Evolutionary conservation across 495 filamentous ascomycete species (phyloP), one percentile per base, ranked within the genome.

Genomic region (Entonaema liquescens): DNA sequence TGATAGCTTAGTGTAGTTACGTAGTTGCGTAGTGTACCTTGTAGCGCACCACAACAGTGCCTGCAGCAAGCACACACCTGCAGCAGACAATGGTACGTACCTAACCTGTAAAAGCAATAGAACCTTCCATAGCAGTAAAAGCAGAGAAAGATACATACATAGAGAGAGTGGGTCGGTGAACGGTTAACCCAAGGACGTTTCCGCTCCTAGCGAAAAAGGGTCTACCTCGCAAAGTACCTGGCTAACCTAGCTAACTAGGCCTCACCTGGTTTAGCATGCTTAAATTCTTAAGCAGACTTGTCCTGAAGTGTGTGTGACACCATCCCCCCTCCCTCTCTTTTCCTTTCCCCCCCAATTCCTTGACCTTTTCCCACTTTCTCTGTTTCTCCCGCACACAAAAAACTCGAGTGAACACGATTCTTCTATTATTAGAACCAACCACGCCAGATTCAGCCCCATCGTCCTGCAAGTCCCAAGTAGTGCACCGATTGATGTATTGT

Each of bases 361-460:
- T 59, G 60, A 70, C 49, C 63, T 65, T 63, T 70, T 70, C 62
- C 36, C 26, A 38, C 35, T 59, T 59, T 56, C 29, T 59, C 63
- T 59, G 71, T 71, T 70, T 66, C 70, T 72, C 63, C 70, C 70
- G 70, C 60, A 63, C 67, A 70, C 71, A 71, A 66, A 65, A 70
- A 76, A 72, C 62, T 73, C 65, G 66, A 75, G 67, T 76, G 72
- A 78, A 76, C 78, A 78, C 76, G 73, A 75, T 77, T 68, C 75
- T 68, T 82, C 81, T 83, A 83, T 82, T 79, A 79, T 82, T 83
- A 82, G 81, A 77, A 83, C 74, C 79, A 75, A 72, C 77, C 76
- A 79, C 74, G 76, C 78, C 78, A 76, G 75, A 74, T 80, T 78
- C 78, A 78, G 78, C 78, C 78, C 78, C 78, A 80, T 80, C 73